A percentile compares a stretch with the other conserved stretches of the same genome.
These are phyloP conservation scores for Aspergillus sp. DNA, from an alignment of 2,329 filamentous ascomycete species.

Conservation along the genomic window DNA sequence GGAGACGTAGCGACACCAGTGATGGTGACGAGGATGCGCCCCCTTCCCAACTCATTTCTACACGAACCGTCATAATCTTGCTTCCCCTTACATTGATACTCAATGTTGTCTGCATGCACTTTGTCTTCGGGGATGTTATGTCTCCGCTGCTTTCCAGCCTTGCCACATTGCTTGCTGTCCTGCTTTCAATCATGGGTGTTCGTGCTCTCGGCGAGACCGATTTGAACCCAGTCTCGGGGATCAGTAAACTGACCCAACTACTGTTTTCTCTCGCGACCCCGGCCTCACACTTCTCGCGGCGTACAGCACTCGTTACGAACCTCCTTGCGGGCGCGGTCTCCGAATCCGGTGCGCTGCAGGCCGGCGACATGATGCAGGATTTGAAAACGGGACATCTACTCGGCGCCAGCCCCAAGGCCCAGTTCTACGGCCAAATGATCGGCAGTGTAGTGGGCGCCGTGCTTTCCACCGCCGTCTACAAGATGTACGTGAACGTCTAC, in stretches of 20 bases:
- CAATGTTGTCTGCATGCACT: conserved; percentile 77
- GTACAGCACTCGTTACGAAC: conserved; percentile 85
- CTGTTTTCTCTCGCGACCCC: conserved; percentile 92
- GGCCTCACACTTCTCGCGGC: conserved; percentile 72
- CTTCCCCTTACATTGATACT: conserved; percentile 74
- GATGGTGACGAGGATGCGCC: conserved; percentile 73
- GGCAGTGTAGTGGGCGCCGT: conserved; percentile 84
- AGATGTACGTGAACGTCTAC: conserved; percentile 87
- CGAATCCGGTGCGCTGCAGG: conserved; percentile 83
- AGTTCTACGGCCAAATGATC: conserved; percentile 96
- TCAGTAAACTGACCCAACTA: conserved; percentile 93
- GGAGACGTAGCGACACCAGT: conserved; percentile 1
- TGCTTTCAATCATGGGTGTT: conserved; percentile 64
- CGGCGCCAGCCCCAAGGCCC: conserved; percentile 86
- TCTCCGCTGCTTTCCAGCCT: conserved; percentile 72
- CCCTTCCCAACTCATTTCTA: conserved; percentile 74
- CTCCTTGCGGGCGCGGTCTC: conserved; percentile 87
- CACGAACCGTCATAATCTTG: conserved; percentile 68
- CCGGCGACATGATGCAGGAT: conserved; percentile 95
- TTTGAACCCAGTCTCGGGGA: conserved; percentile 92
- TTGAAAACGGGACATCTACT: conserved; percentile 93
- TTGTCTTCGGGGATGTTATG: conserved; percentile 80
- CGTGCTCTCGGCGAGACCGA: conserved; percentile 77
- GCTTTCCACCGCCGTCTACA: conserved; percentile 82
- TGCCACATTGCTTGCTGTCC: conserved; percentile 79